These are phyloP conservation scores for Cryptosporidium parvum DNA, from an alignment of 169 alveolate species.

Conservation along the genomic window DNA sequence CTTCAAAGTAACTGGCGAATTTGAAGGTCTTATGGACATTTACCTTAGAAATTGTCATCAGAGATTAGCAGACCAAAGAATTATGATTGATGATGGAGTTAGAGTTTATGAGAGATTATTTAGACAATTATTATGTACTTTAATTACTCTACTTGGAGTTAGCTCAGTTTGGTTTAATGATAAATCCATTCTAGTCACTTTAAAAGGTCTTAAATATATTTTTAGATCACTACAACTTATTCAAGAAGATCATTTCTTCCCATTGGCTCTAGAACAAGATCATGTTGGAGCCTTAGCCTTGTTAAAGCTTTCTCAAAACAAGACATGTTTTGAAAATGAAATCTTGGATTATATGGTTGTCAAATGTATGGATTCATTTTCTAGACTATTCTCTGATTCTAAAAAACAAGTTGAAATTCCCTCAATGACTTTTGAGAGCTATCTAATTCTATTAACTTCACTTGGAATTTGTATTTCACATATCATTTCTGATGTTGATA, in stretches of 20 bases:
- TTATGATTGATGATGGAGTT: background rate
- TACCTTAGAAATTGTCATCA: background rate
- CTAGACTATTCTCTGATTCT: constrained; percentile 17
- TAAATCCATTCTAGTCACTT: constrained; percentile 7
- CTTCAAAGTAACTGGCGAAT: constrained; percentile 2
- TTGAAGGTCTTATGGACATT: constrained; percentile 31
- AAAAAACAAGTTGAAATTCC: constrained; percentile 5
- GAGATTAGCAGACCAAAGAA: background rate
- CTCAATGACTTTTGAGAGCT: constrained; percentile 63
- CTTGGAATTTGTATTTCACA: constrained; percentile 42
- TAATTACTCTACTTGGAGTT: constrained; percentile 50
- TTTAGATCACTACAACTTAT: constrained; percentile 21
- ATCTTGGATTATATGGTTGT: constrained; percentile 24
- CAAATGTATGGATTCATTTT: constrained; percentile 36
- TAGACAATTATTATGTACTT: constrained; percentile 55
- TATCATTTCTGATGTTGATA: background rate
- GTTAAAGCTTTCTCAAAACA: constrained; percentile 42
- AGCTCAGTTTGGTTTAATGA: constrained; percentile 52
- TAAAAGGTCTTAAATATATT: constrained; percentile 24
- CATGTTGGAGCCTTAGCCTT: constrained; percentile 68
- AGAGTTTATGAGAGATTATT: constrained; percentile 7
- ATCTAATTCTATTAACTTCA: constrained; percentile 27
- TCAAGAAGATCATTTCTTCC: constrained; percentile 61
- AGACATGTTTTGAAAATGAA: constrained; percentile 11
- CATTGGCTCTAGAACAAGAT: constrained; percentile 61